phyloP scores from a whole-genome alignment of 768 basidiomycete species.

The Hericium coralloides region DNA sequence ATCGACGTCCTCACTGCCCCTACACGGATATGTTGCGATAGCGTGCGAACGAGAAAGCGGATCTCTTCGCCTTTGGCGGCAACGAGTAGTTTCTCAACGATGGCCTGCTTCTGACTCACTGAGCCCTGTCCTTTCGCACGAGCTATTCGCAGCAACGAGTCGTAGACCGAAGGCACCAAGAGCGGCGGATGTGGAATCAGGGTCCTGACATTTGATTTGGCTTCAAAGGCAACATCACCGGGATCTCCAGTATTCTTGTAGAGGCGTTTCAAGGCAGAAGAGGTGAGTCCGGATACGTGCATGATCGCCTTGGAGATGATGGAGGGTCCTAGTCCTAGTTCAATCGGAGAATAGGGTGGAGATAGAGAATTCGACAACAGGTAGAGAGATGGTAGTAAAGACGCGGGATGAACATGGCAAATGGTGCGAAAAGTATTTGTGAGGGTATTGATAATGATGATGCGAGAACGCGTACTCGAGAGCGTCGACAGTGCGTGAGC shows the following conservation, averaged over 20 bases:
- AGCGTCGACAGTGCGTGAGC: constrained; percentile 52
- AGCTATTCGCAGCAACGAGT: constrained; percentile 58
- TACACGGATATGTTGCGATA: constrained; percentile 72
- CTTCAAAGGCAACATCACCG: constrained; percentile 83
- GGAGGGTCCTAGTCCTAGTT: constrained; percentile 62
- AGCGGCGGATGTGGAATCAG: constrained; percentile 66
- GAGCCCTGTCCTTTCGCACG: constrained; percentile 67
- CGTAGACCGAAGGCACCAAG: constrained; percentile 55
- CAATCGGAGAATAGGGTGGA: constrained; percentile 63
- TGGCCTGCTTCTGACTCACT: constrained; percentile 62
- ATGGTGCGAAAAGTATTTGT: constrained; percentile 72
- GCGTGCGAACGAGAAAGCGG: constrained; percentile 70
- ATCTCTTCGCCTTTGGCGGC: constrained; percentile 81
- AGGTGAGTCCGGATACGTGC: constrained; percentile 57
- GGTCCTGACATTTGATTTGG: constrained; percentile 68
- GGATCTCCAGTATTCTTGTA: constrained; percentile 68
- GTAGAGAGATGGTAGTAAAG: constrained; percentile 71
- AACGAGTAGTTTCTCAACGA: constrained; percentile 77
- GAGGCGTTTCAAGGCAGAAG: constrained; percentile 47
- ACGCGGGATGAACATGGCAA: constrained; percentile 51
- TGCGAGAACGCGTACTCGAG: constrained; percentile 64
- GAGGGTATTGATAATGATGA: constrained; percentile 54
- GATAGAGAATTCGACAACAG: constrained; percentile 74
- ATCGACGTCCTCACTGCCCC: constrained; percentile 84
- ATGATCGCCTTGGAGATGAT: constrained; percentile 65